Percentiles rank a stretch among this genome's conserved stretches.
Conservation (phyloP, 176 grass and related monocot species). For the Rhynchospora tenuis region DNA sequence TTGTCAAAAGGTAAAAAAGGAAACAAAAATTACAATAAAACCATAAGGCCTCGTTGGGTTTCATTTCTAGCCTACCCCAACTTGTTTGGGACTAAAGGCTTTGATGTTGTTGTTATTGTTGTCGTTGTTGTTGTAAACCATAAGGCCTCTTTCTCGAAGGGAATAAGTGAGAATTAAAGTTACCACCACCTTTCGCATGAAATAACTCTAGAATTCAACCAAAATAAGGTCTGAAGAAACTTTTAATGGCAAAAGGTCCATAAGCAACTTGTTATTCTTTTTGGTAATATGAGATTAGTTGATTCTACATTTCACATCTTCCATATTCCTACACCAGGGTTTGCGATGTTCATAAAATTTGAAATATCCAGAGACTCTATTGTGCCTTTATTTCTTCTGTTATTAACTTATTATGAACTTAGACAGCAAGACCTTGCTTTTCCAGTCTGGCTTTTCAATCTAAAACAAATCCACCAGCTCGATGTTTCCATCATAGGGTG, state of each 20-base stretch:
- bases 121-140: too few species aligned
- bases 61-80: too few species aligned
- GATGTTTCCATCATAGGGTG: too few species aligned
- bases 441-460: background rate
- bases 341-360: background rate
- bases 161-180: too few species aligned
- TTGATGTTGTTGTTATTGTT: too few species aligned
- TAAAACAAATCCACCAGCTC: slow-evolving; percentile 8
- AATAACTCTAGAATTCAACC: too few species aligned
- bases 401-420: background rate
- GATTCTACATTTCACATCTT: background rate
- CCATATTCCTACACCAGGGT: background rate
- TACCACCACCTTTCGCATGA: too few species aligned
- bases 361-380: background rate
- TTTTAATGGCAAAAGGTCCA: background rate
- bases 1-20: background rate
- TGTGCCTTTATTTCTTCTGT: background rate
- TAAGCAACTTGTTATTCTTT: background rate
- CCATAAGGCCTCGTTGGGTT: background rate
- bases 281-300: background rate
- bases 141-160: too few species aligned
- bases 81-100: too few species aligned
- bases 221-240: background rate
- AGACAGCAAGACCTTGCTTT: background rate
- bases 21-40: background rate